Percentiles rank a stretch among this genome's conserved stretches.
Conservation (phyloP, 129 eudicot species). For the Oenanthe sinensis region DNA sequence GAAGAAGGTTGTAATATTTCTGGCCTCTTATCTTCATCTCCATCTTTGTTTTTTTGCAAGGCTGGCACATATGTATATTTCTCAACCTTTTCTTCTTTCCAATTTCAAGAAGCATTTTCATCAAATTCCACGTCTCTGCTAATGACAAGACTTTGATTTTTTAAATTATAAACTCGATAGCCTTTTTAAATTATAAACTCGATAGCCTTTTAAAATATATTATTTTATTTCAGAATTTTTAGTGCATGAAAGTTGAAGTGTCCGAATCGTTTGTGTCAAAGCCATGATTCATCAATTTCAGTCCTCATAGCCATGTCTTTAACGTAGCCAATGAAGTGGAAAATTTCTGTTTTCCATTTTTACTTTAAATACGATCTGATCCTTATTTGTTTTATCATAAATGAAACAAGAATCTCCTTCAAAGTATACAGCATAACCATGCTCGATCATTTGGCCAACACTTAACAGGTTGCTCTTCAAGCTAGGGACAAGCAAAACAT, state of each 20-base stretch:
- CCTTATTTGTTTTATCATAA: not conserved
- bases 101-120: no score
- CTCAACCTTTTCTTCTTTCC: no score
- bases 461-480: not conserved
- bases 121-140: no score
- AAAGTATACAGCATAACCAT: not conserved
- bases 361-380: not conserved
- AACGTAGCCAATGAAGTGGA: not conserved
- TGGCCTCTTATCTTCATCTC: no score
- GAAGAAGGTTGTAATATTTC: no score
- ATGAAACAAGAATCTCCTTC: not conserved
- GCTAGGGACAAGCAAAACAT: not conserved
- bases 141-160: no score
- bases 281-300: not conserved
- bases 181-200: not conserved
- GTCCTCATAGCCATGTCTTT: not conserved
- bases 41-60: no score
- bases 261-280: not conserved
- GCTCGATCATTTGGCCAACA: constrained; percentile 2
- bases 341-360: not conserved
- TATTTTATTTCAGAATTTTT: not conserved
- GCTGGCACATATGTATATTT: no score
- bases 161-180: no score
- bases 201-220: constrained; percentile 15
- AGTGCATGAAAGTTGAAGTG: not conserved